A percentile compares a stretch with the other conserved stretches of the same genome.
Evolutionary conservation across 345 rosid species (phyloP).

Genomic region (Clausena lansium): DNA sequence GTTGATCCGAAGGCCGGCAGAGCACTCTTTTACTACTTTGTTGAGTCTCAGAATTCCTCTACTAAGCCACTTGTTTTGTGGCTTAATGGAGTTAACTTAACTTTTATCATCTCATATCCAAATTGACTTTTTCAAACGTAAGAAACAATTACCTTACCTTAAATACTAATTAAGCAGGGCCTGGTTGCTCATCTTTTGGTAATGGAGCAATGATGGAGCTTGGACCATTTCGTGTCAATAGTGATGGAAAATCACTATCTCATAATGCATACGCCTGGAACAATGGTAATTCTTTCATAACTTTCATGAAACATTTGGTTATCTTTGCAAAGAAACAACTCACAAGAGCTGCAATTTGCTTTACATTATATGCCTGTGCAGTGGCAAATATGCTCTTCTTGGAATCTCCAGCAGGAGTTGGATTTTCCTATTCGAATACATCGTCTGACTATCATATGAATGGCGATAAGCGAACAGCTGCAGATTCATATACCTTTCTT

Average conservation of each 20-base stretch:
- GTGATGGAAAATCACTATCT: slow-evolving; percentile 33
- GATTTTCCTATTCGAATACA: slow-evolving; percentile 39
- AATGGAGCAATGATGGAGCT: slow-evolving; percentile 42
- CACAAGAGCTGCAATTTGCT: not conserved
- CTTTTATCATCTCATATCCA: not conserved
- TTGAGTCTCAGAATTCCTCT: slow-evolving; percentile 20
- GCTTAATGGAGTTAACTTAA: slow-evolving; percentile 37
- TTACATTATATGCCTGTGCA: not conserved
- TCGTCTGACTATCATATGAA: slow-evolving; percentile 26
- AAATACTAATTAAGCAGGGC: slow-evolving; percentile 26
- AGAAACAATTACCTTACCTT: no score
- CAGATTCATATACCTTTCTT: slow-evolving; percentile 28
- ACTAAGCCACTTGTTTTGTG: slow-evolving; percentile 37
- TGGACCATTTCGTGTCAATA: slow-evolving; percentile 35
- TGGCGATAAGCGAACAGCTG: slow-evolving; percentile 33
- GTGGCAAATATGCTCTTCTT: slow-evolving; percentile 38
- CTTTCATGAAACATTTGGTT: not conserved
- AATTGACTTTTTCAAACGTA: no score
- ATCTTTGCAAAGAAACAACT: not conserved
- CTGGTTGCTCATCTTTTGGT: slow-evolving; percentile 48
- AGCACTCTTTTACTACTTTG: slow-evolving; percentile 33
- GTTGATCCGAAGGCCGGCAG: slow-evolving; percentile 30
- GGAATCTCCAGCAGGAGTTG: slow-evolving; percentile 43
- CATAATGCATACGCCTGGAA: slow-evolving; percentile 31
- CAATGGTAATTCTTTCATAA: not conserved